A percentile compares a stretch with the other conserved stretches of the same genome.
These are phyloP conservation scores for Leccinum obscurum DNA, from an alignment of 768 basidiomycete species.

Conservation along the genomic window DNA sequence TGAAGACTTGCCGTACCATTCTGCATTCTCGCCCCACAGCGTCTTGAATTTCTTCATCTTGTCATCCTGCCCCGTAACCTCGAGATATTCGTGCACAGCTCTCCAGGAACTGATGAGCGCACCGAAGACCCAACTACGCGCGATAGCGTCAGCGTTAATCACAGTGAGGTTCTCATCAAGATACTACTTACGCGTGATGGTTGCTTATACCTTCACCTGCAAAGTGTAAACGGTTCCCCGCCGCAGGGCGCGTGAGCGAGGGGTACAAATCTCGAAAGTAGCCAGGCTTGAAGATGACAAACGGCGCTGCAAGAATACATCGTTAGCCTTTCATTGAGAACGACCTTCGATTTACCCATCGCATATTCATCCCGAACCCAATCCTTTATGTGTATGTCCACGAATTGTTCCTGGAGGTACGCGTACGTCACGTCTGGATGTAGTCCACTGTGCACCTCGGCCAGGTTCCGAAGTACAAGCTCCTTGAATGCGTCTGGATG, in stretches of 20 bases:
- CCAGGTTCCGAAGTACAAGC: not conserved
- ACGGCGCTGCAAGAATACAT: constrained; percentile 31
- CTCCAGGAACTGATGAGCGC: constrained; percentile 39
- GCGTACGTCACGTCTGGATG: constrained; percentile 9
- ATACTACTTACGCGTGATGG: constrained; percentile 34
- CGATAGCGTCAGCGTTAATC: not conserved
- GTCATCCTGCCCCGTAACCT: constrained; percentile 11
- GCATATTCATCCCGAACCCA: constrained; percentile 36
- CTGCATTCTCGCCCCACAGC: constrained; percentile 31
- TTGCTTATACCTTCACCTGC: constrained; percentile 29
- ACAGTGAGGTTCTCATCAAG: too few species aligned
- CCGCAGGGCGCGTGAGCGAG: constrained; percentile 31
- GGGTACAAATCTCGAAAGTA: constrained; percentile 35
- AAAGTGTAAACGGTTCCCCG: constrained; percentile 11
- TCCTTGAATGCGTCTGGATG: not conserved
- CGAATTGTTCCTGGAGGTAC: not conserved
- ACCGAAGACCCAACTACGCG: constrained; percentile 38
- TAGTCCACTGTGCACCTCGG: not conserved
- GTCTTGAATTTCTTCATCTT: constrained; percentile 20
- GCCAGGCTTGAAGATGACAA: constrained; percentile 40
- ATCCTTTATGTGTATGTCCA: constrained; percentile 29
- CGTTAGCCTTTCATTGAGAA: not conserved
- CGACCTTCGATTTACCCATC: constrained; percentile 33
- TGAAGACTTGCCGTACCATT: constrained; percentile 22
- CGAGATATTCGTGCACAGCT: constrained; percentile 31